These are phyloP conservation scores for Colletotrichum liriopes DNA, from an alignment of 2,329 filamentous ascomycete genomes.

Conservation along the genomic window DNA sequence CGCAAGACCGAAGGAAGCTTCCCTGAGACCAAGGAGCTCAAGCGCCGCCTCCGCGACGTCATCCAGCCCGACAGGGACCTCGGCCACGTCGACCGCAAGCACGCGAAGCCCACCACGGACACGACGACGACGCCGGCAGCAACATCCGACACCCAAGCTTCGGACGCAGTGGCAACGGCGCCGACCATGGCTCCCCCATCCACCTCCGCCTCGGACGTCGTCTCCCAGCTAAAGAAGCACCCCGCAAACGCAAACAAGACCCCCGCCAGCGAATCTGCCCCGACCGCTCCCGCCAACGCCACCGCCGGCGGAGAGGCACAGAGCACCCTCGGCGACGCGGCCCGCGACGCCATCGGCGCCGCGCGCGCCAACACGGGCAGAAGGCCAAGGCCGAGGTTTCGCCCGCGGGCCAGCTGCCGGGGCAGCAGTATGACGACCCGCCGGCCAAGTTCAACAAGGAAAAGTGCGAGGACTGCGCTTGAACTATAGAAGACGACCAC, in stretches of 20 bases:
- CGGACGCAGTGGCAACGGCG: background rate
- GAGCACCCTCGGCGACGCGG: conserved; percentile 24
- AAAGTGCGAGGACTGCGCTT: conserved; percentile 40
- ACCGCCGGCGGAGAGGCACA: background rate
- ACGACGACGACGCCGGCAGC: background rate
- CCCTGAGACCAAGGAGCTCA: conserved; percentile 93
- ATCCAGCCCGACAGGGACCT: conserved; percentile 84
- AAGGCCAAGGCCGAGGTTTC: conserved; percentile 26
- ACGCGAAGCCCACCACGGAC: conserved; percentile 45
- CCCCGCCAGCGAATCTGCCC: background rate
- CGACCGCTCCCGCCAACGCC: too few relatives aligned
- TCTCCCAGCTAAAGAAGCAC: conserved; percentile 35
- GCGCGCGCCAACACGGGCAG: conserved; percentile 42
- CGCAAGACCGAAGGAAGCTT: conserved; percentile 90
- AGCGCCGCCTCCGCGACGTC: conserved; percentile 85
- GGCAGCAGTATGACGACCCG: background rate
- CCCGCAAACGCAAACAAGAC: conserved; percentile 27
- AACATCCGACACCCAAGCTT: conserved; percentile 10
- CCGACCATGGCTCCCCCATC: conserved; percentile 5
- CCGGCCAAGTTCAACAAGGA: conserved; percentile 23
- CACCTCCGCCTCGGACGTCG: conserved; percentile 26
- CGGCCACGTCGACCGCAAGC: conserved; percentile 82
- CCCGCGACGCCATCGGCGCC: conserved; percentile 27
- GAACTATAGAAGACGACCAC: background rate
- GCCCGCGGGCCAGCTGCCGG: conserved; percentile 6